Conservation (phyloP, 2,329 filamentous ascomycete species). For the Sclerotinia trifoliorum region DNA sequence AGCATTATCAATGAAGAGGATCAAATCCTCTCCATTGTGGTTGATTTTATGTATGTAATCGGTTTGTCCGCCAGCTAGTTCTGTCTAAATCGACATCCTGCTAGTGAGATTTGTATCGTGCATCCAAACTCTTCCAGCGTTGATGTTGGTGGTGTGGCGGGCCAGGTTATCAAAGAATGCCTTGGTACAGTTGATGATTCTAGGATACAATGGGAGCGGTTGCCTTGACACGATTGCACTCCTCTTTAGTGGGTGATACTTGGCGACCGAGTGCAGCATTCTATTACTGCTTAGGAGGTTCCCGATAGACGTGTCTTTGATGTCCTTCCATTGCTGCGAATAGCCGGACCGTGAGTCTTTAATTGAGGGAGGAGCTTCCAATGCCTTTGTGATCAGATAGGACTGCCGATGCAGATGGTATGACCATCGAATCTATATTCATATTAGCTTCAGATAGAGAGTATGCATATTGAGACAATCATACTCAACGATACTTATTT, state of each 20-base stretch:
- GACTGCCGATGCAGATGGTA: slow-evolving; percentile 61
- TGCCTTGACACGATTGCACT: not conserved
- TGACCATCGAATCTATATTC: slow-evolving; percentile 80
- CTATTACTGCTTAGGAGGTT: slow-evolving; percentile 1
- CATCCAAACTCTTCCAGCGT: too few species aligned
- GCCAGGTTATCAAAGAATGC: too few species aligned
- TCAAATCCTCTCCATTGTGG: too few species aligned
- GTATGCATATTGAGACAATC: slow-evolving; percentile 38
- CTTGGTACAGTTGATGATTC: too few species aligned
- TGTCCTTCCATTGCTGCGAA: not conserved
- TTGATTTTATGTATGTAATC: too few species aligned
- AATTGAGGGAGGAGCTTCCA: not conserved
- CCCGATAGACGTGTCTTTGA: slow-evolving; percentile 5
- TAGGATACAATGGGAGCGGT: not conserved
- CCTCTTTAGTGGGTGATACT: not conserved
- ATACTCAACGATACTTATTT: slow-evolving; percentile 90
- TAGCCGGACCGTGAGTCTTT: not conserved
- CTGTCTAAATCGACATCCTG: too few species aligned
- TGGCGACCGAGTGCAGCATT: not conserved
- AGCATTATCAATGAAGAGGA: too few species aligned
- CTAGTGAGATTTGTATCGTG: too few species aligned
- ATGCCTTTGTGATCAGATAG: not conserved
- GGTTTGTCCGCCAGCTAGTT: too few species aligned
- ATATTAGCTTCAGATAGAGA: slow-evolving; percentile 25
- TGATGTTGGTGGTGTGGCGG: too few species aligned